phyloP scores from a whole-genome alignment of 495 filamentous ascomycete species.

The Penicillium bovifimosum region DNA sequence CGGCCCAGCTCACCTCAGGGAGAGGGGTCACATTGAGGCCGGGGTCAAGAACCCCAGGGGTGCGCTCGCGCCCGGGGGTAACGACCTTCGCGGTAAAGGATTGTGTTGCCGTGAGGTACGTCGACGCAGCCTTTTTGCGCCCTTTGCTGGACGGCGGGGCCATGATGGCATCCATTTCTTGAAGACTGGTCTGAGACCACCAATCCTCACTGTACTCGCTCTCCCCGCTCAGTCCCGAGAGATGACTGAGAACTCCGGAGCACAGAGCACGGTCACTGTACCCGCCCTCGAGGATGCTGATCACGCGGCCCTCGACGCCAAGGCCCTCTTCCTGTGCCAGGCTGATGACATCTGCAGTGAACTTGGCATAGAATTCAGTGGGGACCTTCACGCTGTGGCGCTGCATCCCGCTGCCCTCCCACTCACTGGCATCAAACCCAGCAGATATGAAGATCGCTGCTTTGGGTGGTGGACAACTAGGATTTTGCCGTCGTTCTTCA shows the following conservation, averaged over 20 bases:
- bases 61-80: constrained; percentile 50
- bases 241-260: constrained; percentile 82
- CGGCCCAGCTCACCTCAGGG: constrained; percentile 78
- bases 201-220: constrained; percentile 41
- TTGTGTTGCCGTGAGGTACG: constrained; percentile 69
- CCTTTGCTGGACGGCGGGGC: constrained; percentile 49
- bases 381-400: constrained; percentile 91
- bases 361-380: constrained; percentile 89
- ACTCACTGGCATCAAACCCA: constrained; percentile 94
- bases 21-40: constrained; percentile 51
- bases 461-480: constrained; percentile 45
- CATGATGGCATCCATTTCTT: constrained; percentile 53
- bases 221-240: constrained; percentile 59
- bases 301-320: constrained; percentile 71
- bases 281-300: constrained; percentile 92
- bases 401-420: constrained; percentile 89
- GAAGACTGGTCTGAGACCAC: constrained; percentile 69
- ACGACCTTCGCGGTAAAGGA: constrained; percentile 73
- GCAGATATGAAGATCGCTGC: constrained; percentile 91
- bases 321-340: constrained; percentile 77
- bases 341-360: constrained; percentile 76
- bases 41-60: constrained; percentile 32
- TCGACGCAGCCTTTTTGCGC: constrained; percentile 49
- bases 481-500: constrained; percentile 41
- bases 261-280: constrained; percentile 88